Base-by-base conservation (phyloP, 2,329 filamentous ascomycete genomes). In the Lizonia empirigonia region DNA sequence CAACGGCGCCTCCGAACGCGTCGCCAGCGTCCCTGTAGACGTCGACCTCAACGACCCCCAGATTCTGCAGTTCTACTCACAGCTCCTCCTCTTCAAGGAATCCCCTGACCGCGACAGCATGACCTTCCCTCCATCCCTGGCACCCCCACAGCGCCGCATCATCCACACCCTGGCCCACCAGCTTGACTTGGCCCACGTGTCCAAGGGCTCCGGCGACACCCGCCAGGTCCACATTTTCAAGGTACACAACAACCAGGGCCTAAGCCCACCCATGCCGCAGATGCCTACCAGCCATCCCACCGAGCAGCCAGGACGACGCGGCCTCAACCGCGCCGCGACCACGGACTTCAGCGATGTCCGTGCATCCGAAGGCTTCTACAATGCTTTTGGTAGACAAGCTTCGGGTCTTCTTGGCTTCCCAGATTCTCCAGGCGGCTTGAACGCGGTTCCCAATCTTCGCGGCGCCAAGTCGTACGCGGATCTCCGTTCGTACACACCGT, bases 391-490 rank as follows among this genome's bases (percentile, higher is more conserved):
- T 18, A 86, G 93, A 58, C 90, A 93, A 61, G 87, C 88, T 22
- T 90, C 89, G 10, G 83, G 82, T 23, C 91, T 92, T n/a, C 80
- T 97, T 29, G 89, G 92, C 10, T 77, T 77, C 69, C 86, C 92
- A n/a, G 90, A 90, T 60, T 92, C 90, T 67, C 90, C 84, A 6
- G 67, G 77, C 35, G 82, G 82, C 40, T 79, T 86, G 52, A 86
- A 86, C 24, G 84, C 89, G 38, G 88, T 80, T 49, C 84, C 90
- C 69, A 93, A 93, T 67, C 84, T 99, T 27, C 88, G 94, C 34
- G 90, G 90, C 22, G 94, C 93, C 56, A 97, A 97, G 79, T 97
- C 93, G 41, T 97, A 97, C 71, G 94, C 93, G 27, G 94, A 99
- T 70, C 78, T 99, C 58, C 89, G 93, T 59, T 96, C 92, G 1